These are phyloP conservation scores for Melaleuca alternifolia DNA, from an alignment of 345 rosid species.

Conservation along the genomic window DNA sequence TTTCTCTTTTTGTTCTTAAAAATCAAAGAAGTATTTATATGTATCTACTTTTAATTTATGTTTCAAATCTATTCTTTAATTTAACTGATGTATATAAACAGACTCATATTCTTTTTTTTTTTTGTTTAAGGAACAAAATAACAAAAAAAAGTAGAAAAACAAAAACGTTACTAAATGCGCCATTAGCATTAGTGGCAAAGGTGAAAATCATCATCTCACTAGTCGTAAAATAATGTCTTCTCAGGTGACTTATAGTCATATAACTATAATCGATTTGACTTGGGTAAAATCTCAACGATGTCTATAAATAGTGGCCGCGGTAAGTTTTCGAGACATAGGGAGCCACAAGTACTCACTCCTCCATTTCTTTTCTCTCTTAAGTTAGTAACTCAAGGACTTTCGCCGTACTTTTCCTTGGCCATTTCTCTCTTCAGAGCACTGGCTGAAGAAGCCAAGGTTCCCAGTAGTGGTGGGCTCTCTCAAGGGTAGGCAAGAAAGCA, in stretches of 20 bases:
- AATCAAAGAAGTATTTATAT: no score
- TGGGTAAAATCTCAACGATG: neutral
- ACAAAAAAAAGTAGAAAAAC: no score
- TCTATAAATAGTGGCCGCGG: neutral
- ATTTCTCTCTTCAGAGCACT: neutral
- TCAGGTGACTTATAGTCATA: neutral
- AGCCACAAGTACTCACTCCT: neutral
- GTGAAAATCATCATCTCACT: neutral
- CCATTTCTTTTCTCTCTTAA: neutral
- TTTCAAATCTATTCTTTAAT: no score
- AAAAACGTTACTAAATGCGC: no score
- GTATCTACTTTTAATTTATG: no score
- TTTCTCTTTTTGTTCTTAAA: no score
- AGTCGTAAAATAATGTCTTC: neutral
- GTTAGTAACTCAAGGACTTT: neutral
- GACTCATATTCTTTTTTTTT: no score
- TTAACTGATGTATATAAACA: no score
- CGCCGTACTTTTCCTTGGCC: neutral
- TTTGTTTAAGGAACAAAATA: no score
- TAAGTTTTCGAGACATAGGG: neutral
- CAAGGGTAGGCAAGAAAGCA: neutral
- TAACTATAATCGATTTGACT: neutral
- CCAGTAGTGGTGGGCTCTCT: neutral
- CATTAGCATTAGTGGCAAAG: neutral
- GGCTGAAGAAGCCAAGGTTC: neutral